Evolutionary conservation across 371 early-diverging fungal species (phyloP).

Genomic region (Encephalitozoon hellem): DNA sequence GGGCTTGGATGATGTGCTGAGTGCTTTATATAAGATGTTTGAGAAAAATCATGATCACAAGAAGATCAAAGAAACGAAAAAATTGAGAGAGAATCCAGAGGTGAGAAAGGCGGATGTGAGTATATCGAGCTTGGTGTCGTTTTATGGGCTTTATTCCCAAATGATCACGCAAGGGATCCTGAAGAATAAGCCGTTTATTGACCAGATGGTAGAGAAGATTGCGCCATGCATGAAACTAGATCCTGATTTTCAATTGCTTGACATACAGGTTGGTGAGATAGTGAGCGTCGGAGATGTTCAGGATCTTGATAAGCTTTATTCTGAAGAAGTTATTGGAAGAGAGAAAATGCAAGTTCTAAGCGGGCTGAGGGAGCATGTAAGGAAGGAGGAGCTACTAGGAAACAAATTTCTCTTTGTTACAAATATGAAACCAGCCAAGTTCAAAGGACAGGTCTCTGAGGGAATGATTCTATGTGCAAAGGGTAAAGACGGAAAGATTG

Average conservation of each 20-base stretch:
- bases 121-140: neutral
- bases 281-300: conserved; percentile 51
- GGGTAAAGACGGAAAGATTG: conserved; percentile 51
- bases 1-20: neutral
- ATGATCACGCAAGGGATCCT: neutral
- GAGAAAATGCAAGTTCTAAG: conserved; percentile 52
- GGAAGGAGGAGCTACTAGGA: conserved; percentile 45
- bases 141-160: neutral
- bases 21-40: neutral
- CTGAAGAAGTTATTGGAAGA: conserved; percentile 52
- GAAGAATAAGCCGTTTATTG: neutral
- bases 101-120: neutral
- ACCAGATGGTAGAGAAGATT: neutral
- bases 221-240: neutral
- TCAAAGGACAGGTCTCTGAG: conserved; percentile 50
- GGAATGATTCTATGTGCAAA: conserved; percentile 62
- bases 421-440: conserved; percentile 58
- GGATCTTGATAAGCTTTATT: conserved; percentile 57
- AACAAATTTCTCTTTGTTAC: conserved; percentile 56
- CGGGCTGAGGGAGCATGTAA: conserved; percentile 54
- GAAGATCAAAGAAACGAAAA: neutral
- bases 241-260: conserved; percentile 53
- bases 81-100: neutral
- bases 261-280: conserved; percentile 59
- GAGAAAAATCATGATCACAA: neutral